Evolutionary conservation across 2,329 filamentous ascomycete species (phyloP), one percentile per base, ranked within the genome.

Genomic region (Monilinia vaccinii-corymbosi): DNA sequence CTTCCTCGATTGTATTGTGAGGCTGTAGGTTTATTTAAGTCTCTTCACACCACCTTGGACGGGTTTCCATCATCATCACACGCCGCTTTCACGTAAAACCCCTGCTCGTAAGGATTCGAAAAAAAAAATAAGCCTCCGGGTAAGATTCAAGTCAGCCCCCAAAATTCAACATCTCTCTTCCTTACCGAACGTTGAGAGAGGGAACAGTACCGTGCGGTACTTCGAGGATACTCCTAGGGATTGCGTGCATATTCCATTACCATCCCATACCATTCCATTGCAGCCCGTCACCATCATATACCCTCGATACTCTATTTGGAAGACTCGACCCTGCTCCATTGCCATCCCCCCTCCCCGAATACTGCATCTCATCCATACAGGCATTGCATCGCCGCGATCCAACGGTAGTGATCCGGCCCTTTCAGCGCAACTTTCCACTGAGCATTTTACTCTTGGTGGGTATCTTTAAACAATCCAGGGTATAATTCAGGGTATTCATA

Each of bases 241-340:
- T 60, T 60, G 47, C 57, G 57, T 60, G 57, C 57, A 60, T 60
- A 55, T 60, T 42, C 40, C 49, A 60, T 60, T 60, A 23, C 57
- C n/a, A n/a, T n/a, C n/a, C n/a, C n/a, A n/a, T n/a, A n/a, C 48
- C 50, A 45, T 31, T 40, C 42, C 49, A 60, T 60, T 60, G 32
- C 57, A 60, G 57, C 57, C 6, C 42, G 49, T 59, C 49, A 32
- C 57, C 32, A 9, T 38, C 34, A 59, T 49, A 38, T 47, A 59
- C 36, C 32, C 42, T 60, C 40, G 49, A 60, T 47, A 60, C 49
- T 55, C 28, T 38, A 38, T 55, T 47, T 10, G 32, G 49, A 52
- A 59, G 42, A 55, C 55, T 59, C 16, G 48, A 46, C 23, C 49
- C 49, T 59, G 49, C 40, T 18, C 25, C 40, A 16, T 53, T 32